Conservation (phyloP, 371 early-diverging fungal genomes). For the Globomyces sp. region DNA sequence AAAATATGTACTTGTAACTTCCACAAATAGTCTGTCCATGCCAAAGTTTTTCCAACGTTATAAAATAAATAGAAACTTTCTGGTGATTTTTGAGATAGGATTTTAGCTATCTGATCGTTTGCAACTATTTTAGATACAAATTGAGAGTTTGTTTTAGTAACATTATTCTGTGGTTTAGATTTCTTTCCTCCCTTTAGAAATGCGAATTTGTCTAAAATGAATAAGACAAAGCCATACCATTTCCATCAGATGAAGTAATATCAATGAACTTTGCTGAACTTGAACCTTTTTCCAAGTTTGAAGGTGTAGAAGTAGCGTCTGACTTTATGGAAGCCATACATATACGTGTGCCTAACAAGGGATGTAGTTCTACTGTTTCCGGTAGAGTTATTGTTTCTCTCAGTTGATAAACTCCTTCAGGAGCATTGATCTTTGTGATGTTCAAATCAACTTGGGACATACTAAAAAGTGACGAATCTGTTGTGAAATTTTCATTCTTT, state of each 20-base stretch:
- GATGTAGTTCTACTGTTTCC: not conserved
- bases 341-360: conserved; percentile 3
- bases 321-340: conserved; percentile 17
- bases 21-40: conserved; percentile 72
- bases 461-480: too few relatives aligned
- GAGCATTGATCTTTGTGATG: not conserved
- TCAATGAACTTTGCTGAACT: conserved; percentile 8
- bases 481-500: too few relatives aligned
- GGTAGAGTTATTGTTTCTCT: conserved; percentile 9
- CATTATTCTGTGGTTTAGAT: conserved; percentile 25
- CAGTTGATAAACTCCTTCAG: conserved; percentile 11
- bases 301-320: conserved; percentile 7
- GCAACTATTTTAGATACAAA: conserved; percentile 84
- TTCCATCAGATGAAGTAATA: not conserved
- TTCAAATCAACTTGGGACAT: too few relatives aligned
- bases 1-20: conserved; percentile 55
- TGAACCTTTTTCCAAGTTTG: conserved; percentile 4
- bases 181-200: conserved; percentile 26
- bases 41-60: conserved; percentile 76
- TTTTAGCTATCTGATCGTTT: conserved; percentile 75
- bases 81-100: conserved; percentile 64
- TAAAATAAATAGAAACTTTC: conserved; percentile 79
- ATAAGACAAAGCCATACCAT: not conserved
- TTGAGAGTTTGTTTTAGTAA: conserved; percentile 31
- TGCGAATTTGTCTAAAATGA: conserved; percentile 13